These are phyloP conservation scores for Xylaria castorea DNA, from an alignment of 495 filamentous ascomycete species.

Conservation along the genomic window DNA sequence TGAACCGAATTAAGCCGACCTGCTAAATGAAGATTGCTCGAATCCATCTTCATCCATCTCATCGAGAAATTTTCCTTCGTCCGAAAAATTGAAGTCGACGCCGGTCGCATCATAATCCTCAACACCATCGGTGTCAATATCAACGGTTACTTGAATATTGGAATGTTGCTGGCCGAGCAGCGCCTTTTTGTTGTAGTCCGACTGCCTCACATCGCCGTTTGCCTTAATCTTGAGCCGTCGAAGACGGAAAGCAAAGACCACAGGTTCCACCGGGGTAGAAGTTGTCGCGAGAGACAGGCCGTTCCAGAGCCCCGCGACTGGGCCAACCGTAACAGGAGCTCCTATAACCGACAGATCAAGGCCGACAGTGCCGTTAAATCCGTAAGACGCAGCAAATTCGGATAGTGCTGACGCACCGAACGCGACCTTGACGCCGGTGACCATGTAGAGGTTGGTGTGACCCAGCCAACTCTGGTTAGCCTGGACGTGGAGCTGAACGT, in stretches of 20 bases:
- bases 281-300: neutral
- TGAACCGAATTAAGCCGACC: neutral
- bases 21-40: neutral
- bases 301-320: neutral
- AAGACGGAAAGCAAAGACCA: constrained; percentile 4
- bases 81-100: neutral
- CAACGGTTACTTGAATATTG: neutral
- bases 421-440: neutral
- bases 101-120: neutral
- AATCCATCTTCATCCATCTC: neutral
- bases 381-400: neutral
- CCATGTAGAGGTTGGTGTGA: neutral
- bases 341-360: neutral
- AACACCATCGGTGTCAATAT: neutral
- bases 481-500: neutral
- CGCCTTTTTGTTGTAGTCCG: neutral
- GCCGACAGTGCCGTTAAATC: neutral
- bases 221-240: neutral
- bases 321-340: neutral
- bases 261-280: neutral
- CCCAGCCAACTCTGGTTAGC: neutral
- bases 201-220: neutral
- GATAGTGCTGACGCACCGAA: neutral
- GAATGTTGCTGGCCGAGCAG: neutral
- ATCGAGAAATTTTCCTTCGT: neutral